Percentiles rank a stretch among this genome's conserved stretches.
phyloP scores from a whole-genome alignment of 106 monocot genomes.

The Apostasia shenzhenica region DNA sequence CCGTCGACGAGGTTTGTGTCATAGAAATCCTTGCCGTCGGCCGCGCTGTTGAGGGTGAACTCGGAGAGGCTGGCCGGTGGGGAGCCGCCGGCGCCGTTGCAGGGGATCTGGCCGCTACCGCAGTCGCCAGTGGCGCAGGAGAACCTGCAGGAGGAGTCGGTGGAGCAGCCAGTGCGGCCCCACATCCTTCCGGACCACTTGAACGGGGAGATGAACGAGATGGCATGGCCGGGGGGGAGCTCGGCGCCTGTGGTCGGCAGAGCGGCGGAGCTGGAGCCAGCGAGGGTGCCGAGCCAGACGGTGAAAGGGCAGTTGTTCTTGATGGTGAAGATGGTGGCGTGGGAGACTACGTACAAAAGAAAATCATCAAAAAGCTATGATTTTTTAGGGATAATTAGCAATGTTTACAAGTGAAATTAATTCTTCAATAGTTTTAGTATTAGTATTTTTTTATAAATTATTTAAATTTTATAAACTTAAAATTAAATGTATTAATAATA shows the following conservation, averaged over 20 bases:
- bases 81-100: slow-evolving; percentile 40
- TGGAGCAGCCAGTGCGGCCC: slow-evolving; percentile 36
- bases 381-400: no score
- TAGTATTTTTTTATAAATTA: no score
- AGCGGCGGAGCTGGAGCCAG: slow-evolving; percentile 22
- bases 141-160: slow-evolving; percentile 13
- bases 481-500: no score
- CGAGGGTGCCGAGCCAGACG: slow-evolving; percentile 48
- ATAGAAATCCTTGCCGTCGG: slow-evolving; percentile 32
- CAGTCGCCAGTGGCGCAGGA: slow-evolving; percentile 52
- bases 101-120: slow-evolving; percentile 24
- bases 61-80: slow-evolving; percentile 58
- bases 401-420: no score
- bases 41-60: slow-evolving; percentile 33
- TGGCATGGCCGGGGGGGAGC: slow-evolving; percentile 13
- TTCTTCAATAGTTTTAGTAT: no score
- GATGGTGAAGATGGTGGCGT: slow-evolving; percentile 17
- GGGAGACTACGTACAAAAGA: neutral
- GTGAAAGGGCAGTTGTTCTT: slow-evolving; percentile 21
- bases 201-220: slow-evolving; percentile 20
- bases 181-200: slow-evolving; percentile 54
- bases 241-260: slow-evolving; percentile 34
- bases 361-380: no score
- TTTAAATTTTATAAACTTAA: no score
- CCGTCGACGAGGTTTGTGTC: slow-evolving; percentile 57